Conservation (phyloP, 225 moss, liverwort and hornwort genomes). For the Bryum argenteum region DNA sequence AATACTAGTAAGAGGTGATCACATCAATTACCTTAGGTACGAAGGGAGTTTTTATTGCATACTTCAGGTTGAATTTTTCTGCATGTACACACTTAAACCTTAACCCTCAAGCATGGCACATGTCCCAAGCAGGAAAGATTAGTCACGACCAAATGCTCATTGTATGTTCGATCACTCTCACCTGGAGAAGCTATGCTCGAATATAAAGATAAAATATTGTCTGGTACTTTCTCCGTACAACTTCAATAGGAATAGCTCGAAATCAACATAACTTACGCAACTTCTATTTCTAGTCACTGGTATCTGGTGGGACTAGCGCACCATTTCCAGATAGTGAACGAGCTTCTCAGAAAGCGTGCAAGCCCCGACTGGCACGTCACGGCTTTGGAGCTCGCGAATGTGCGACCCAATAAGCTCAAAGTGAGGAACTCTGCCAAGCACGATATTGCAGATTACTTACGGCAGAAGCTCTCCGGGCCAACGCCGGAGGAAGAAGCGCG, state of each 20-base stretch:
- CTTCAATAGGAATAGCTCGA: not conserved
- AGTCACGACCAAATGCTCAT: too few relatives aligned
- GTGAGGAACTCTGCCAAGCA: conserved; percentile 32
- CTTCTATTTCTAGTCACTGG: conserved; percentile 44
- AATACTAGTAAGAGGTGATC: too few relatives aligned
- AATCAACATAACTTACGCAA: conserved; percentile 20
- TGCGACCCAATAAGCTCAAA: not conserved
- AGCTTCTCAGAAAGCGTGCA: conserved; percentile 29
- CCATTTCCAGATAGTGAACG: not conserved
- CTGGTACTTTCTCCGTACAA: too few relatives aligned
- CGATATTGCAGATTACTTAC: conserved; percentile 22
- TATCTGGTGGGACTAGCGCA: conserved; percentile 37
- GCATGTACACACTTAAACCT: too few relatives aligned
- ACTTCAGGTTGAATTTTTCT: too few relatives aligned
- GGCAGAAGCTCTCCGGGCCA: conserved; percentile 28
- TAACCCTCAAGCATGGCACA: too few relatives aligned
- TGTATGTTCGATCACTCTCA: too few relatives aligned
- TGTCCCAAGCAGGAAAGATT: too few relatives aligned
- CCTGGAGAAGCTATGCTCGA: too few relatives aligned
- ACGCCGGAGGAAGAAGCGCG: not conserved
- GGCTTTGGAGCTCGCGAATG: conserved; percentile 31
- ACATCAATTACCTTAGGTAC: too few relatives aligned
- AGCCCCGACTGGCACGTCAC: conserved; percentile 18
- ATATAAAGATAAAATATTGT: too few relatives aligned
- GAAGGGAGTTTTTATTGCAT: too few relatives aligned